Evolutionary conservation across 176 grass and related monocot genomes (phyloP).

Genomic region (Oryza rufipogon): DNA sequence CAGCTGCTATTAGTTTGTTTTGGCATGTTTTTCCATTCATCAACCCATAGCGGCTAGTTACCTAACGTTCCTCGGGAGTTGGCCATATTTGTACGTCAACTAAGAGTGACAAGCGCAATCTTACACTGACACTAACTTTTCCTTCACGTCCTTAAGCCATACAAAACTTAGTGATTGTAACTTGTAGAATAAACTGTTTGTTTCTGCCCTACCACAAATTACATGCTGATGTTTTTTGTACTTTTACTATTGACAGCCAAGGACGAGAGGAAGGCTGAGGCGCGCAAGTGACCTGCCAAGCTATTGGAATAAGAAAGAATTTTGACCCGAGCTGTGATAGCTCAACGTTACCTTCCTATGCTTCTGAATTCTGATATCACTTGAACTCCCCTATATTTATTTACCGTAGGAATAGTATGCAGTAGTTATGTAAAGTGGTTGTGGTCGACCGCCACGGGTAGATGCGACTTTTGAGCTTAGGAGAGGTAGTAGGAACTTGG

Average conservation of each 20-base stretch:
- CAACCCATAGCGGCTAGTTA: neutral
- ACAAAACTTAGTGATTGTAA: neutral
- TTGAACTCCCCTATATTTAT: neutral
- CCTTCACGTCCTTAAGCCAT: neutral
- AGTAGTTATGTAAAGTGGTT: neutral
- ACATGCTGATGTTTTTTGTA: constrained; percentile 13
- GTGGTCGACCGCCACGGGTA: neutral
- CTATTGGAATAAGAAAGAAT: neutral
- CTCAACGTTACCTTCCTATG: neutral
- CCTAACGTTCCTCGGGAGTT: neutral
- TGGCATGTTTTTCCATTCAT: neutral
- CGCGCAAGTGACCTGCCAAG: constrained; percentile 49
- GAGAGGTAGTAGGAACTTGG: too few species aligned
- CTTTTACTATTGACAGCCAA: constrained; percentile 59
- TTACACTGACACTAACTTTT: neutral
- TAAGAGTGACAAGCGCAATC: neutral
- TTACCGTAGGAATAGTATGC: constrained; percentile 12
- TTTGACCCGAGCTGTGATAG: neutral
- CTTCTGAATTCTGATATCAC: constrained; percentile 17
- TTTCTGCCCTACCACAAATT: neutral
- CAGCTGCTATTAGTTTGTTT: neutral
- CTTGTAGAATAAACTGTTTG: neutral
- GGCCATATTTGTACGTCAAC: neutral
- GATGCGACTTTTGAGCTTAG: neutral
- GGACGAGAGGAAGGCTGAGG: constrained; percentile 68